Evolutionary conservation across 2,329 filamentous ascomycete species (phyloP), one percentile per base, ranked within the genome.

Genomic region (Aspergillus sp.): DNA sequence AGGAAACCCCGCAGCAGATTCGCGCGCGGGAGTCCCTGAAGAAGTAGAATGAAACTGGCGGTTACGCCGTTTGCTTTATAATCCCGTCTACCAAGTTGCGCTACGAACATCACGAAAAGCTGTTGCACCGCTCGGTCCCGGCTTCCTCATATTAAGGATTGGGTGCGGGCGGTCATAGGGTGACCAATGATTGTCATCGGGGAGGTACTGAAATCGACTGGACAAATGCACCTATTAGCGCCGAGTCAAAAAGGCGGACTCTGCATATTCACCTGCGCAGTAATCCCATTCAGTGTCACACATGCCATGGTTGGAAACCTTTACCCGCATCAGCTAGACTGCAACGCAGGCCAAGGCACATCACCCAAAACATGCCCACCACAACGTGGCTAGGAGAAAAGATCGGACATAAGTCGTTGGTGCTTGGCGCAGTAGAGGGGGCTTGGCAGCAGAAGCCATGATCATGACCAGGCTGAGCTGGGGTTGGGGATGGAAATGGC

Each of bases 1-100:
- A 98, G 73, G 89, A 94, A 65, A 71, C 68, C 55, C 65, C 68
- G 56, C 65, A 67, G 52, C 67, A 64, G 49, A 61, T 53, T 57
- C 66, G 59, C n/a, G 58, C 65, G 55, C 66, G 65, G 30, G 63
- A 67, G 32, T 41, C 56, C 17, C 50, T 68, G n/a, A 54, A 56
- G 54, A 67, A 62, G 56, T 60, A 61, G 44, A 64, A 60, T 36
- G 32, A 61, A 32, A 38, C 42, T 51, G 63, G 58, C 58, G 57
- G 47, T 19, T 19, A 15, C 36, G 60, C 25, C 39, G 47, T 53
- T 62, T 62, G 10, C 51, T 41, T 36, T 5, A 49, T 21, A 52
- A 58, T 3, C 11, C 32, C 47, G 25, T 32, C 25, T 30, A 19
- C 15, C 47, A 32, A 32, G 15, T 50, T 19, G 25, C 44, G 44